Base-by-base conservation (phyloP, 129 eudicot genomes). In the Centaurea solstitialis region DNA sequence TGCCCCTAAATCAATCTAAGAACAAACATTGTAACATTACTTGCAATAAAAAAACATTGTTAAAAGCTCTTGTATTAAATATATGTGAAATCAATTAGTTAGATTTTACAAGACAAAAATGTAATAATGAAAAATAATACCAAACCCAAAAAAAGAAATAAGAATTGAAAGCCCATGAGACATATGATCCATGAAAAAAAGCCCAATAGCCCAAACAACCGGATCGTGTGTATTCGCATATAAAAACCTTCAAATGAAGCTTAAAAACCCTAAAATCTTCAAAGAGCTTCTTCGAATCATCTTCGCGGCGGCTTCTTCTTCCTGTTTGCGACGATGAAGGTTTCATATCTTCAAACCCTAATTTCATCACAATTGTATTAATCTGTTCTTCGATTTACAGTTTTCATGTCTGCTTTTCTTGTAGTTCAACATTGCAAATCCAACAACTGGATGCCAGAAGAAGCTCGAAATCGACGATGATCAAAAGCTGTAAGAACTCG, bases 361-460 rank as follows among this genome's bases (percentile, higher is more conserved):
- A 41, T 40, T 61, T 65, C 68, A 43, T 80, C 43, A n/a, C 23
- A 73, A 12, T 22, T 17, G 7, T 18, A n/a, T 57, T 10, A 5
- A 67, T 2, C 5, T 47, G 24, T 66, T 45, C 69, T 0, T 74
- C 66, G 35, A 30, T 35, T 50, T 9, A 9, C 37, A 33, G 9
- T 39, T 78, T 78, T 4, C 43, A 20, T 10, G 9, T 80, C 5
- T 57, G 59, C 7, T 50, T 68, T 9, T 64, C 2, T 2, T 92
- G 81, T 43, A 93, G 97, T 90, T 90, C 87, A 93, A 93, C 89
- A 87, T 93, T 45, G 97, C 97, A 1, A 90, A 90, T 84, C 97
- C 97, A 12, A 93, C 97, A 5, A 93, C 97, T 68, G 97, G 97
- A 37, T 93, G 98, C 96, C 98, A 93, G 93, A 93, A 93, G 92